These are phyloP conservation scores for Amphichorda felina DNA, from an alignment of 2,329 filamentous ascomycete genomes.

Conservation along the genomic window DNA sequence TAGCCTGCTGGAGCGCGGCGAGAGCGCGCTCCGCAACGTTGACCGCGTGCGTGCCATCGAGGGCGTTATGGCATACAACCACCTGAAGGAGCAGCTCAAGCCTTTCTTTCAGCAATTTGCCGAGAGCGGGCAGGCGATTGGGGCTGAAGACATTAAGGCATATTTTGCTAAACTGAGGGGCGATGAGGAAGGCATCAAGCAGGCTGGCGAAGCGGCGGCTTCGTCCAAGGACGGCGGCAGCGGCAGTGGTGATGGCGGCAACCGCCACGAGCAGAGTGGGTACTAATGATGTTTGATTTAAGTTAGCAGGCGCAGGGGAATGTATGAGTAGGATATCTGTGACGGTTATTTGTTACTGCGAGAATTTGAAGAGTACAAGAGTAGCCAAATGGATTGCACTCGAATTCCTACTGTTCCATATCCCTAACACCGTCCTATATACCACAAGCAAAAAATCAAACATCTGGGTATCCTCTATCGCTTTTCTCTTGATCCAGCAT, in stretches of 20 bases:
- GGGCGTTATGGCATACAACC: constrained; percentile 96
- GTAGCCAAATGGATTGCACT: too few species aligned
- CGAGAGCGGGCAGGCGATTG: constrained; percentile 76
- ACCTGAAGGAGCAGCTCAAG: constrained; percentile 92
- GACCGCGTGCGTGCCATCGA: constrained; percentile 91
- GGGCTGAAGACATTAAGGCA: constrained; percentile 89
- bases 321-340: too few species aligned
- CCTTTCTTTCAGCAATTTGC: constrained; percentile 90
- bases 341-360: too few species aligned
- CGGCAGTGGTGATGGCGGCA: constrained; percentile 16
- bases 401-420: too few species aligned
- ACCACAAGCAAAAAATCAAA: neutral
- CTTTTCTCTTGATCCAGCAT: constrained; percentile 6
- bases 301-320: too few species aligned
- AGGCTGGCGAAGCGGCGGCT: constrained; percentile 43
- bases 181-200: constrained; percentile 63
- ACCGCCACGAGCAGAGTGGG: constrained; percentile 39
- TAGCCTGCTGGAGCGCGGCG: constrained; percentile 79
- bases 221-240: constrained; percentile 19
- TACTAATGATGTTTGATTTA: constrained; percentile 21
- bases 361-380: too few species aligned
- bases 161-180: constrained; percentile 93
- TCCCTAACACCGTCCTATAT: too few species aligned
- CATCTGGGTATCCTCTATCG: neutral
- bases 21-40: constrained; percentile 82